Conservation (phyloP, 331 rosid genomes). For the Quercus phellos region DNA sequence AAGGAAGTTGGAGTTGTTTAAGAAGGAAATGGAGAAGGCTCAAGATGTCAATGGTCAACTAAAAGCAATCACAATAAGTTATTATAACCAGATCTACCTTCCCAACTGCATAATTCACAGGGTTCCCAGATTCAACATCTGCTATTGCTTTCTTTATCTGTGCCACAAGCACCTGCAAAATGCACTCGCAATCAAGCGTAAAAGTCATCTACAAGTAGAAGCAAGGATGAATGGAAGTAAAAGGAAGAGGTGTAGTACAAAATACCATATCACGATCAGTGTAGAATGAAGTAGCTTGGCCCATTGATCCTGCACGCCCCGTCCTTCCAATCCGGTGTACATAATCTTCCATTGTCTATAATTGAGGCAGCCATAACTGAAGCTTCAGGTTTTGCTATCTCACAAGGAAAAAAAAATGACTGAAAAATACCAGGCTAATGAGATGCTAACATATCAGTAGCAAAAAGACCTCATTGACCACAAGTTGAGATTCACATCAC, state of each 20-base stretch:
- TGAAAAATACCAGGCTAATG: constrained; percentile 38
- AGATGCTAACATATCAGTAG: constrained; percentile 39
- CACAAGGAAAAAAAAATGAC: constrained; percentile 51
- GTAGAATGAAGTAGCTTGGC: constrained; percentile 71
- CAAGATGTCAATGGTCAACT: no score
- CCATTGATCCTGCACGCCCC: constrained; percentile 85
- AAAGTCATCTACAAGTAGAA: constrained; percentile 7
- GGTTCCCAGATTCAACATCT: constrained; percentile 66
- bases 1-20: no score
- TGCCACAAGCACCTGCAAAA: constrained; percentile 65
- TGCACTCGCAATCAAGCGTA: constrained; percentile 17
- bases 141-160: constrained; percentile 82
- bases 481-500: constrained; percentile 1
- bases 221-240: background rate
- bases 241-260: constrained; percentile 5
- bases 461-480: constrained; percentile 11
- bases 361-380: constrained; percentile 74
- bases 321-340: constrained; percentile 94
- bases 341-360: constrained; percentile 95
- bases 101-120: constrained; percentile 66
- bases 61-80: background rate
- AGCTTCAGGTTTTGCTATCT: constrained; percentile 63
- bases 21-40: no score
- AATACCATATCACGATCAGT: constrained; percentile 75
- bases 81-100: constrained; percentile 37